Conservation (phyloP, 108 stramenopile species). For the Nitzschia putrida region DNA sequence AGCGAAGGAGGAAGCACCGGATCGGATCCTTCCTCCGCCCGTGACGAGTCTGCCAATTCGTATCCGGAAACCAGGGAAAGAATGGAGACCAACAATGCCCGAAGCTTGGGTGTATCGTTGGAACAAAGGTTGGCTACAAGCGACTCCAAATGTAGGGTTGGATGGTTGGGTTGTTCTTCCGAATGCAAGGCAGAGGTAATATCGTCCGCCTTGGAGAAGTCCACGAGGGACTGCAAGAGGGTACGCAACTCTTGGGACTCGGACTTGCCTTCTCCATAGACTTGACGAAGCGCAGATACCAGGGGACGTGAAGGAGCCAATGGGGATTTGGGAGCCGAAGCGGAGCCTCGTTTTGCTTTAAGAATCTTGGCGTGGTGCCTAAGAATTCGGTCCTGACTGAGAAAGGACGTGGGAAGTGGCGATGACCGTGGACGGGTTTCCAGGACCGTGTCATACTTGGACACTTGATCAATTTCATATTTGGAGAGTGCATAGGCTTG, state of each 20-base stretch:
- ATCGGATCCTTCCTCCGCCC: not conserved
- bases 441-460: constrained; percentile 41
- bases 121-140: constrained; percentile 56
- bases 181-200: not conserved
- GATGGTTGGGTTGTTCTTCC: not conserved
- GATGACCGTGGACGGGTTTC: not conserved
- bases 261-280: constrained; percentile 16
- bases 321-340: constrained; percentile 12
- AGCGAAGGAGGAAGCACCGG: constrained; percentile 27
- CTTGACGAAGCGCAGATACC: constrained; percentile 54
- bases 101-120: constrained; percentile 30
- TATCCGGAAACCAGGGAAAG: constrained; percentile 46
- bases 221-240: constrained; percentile 37
- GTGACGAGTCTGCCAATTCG: constrained; percentile 16
- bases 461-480: constrained; percentile 49
- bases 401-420: not conserved
- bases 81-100: constrained; percentile 59
- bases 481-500: constrained; percentile 56
- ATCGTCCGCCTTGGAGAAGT: constrained; percentile 29
- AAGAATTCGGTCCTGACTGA: constrained; percentile 40
- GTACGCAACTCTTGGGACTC: constrained; percentile 25
- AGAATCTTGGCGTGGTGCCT: constrained; percentile 72
- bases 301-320: constrained; percentile 57
- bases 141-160: constrained; percentile 44
- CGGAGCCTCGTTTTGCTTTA: constrained; percentile 18